phyloP scores from a whole-genome alignment of 192 early-diverging fungal genomes.

The Geosiphon pyriformis region DNA sequence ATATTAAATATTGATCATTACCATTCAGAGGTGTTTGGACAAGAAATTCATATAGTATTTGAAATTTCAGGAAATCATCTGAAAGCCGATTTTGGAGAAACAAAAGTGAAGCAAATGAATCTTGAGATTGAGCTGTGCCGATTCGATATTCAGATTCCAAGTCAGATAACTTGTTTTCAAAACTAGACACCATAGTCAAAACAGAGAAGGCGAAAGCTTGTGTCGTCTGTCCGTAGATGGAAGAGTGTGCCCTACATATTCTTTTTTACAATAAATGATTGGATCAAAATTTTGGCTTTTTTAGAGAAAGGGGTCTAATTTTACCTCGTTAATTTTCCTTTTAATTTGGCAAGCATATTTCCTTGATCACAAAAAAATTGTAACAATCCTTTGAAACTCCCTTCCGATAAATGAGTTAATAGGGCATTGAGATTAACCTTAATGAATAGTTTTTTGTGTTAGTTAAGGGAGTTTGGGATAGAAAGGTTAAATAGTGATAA shows the following conservation, averaged over 20 bases:
- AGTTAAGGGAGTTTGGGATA: background rate
- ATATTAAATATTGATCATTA: conserved; percentile 3
- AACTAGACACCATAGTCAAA: conserved; percentile 17
- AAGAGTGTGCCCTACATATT: conserved; percentile 6
- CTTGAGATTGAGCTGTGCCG: conserved; percentile 4
- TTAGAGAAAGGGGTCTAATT: background rate
- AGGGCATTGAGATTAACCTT: conserved; percentile 24
- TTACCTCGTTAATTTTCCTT: conserved; percentile 10
- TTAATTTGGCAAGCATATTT: conserved; percentile 22
- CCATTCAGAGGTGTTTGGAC: conserved; percentile 10
- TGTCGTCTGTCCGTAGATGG: conserved; percentile 37
- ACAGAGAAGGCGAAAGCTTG: conserved; percentile 37
- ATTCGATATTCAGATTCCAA: conserved; percentile 25
- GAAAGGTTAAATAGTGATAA: background rate
- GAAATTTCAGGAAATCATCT: conserved; percentile 11
- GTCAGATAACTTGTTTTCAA: conserved; percentile 27
- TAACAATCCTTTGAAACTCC: conserved; percentile 23
- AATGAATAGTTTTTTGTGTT: no score
- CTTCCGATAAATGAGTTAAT: conserved; percentile 29
- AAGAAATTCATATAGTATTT: conserved; percentile 15
- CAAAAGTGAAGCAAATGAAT: conserved; percentile 27
- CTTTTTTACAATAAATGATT: background rate
- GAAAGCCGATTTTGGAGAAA: conserved; percentile 17
- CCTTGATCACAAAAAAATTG: conserved; percentile 29
- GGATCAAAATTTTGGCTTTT: background rate